Conservation (phyloP, 1,284 basidiomycete genomes). For the Cryptococcus sp. region DNA sequence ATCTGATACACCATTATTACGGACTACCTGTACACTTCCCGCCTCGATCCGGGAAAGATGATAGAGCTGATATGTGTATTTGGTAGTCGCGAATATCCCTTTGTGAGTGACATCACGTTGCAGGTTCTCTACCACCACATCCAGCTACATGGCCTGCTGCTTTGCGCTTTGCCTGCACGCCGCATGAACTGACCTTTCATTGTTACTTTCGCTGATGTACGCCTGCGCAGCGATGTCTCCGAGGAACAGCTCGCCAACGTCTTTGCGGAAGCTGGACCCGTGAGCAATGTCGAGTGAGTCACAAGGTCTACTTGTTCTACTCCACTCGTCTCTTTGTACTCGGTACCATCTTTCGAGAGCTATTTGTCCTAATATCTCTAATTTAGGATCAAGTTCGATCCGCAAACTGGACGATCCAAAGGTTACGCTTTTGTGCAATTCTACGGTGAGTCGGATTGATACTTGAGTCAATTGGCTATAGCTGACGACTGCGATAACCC, state of each 20-base stretch:
- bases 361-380: background rate
- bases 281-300: constrained; percentile 54
- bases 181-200: background rate
- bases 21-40: background rate
- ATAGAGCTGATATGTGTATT: background rate
- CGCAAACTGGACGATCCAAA: constrained; percentile 91
- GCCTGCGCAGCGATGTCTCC: constrained; percentile 46
- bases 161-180: background rate
- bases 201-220: background rate
- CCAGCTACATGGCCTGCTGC: background rate
- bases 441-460: constrained; percentile 65
- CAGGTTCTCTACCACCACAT: too few species aligned
- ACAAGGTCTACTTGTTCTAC: background rate
- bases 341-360: background rate
- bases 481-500: background rate
- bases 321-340: background rate
- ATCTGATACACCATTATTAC: background rate
- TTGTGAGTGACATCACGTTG: constrained; percentile 33
- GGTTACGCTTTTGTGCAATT: constrained; percentile 99
- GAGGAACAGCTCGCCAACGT: constrained; percentile 53
- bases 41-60: background rate
- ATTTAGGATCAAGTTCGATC: constrained; percentile 88
- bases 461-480: too few species aligned
- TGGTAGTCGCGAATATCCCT: constrained; percentile 46
- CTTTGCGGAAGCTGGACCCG: constrained; percentile 56